A percentile compares a stretch with the other conserved stretches of the same genome.
These are phyloP conservation scores for Boletus fagicola DNA, from an alignment of 768 basidiomycete species.

Conservation along the genomic window DNA sequence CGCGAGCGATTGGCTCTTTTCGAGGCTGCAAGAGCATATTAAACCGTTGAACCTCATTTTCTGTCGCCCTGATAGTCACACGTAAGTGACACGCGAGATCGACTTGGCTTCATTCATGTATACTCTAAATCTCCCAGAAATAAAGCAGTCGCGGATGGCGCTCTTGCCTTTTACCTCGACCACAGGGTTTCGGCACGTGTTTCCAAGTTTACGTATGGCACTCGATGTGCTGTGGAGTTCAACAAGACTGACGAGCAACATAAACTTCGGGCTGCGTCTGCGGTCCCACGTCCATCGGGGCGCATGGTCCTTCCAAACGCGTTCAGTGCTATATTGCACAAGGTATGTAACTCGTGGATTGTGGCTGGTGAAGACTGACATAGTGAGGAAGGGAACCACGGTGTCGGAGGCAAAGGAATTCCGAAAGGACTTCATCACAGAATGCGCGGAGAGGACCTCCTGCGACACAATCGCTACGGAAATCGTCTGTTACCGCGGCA, in stretches of 20 bases:
- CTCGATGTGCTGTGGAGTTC: slow-evolving; percentile 29
- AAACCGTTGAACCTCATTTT: slow-evolving; percentile 38
- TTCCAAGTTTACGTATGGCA: slow-evolving; percentile 41
- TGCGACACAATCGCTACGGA: slow-evolving; percentile 33
- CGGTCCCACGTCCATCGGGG: slow-evolving; percentile 33
- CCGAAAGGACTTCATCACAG: slow-evolving; percentile 33
- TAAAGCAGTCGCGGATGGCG: slow-evolving; percentile 48
- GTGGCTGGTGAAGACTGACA: not conserved
- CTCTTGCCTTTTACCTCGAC: slow-evolving; percentile 43
- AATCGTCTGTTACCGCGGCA: slow-evolving; percentile 31
- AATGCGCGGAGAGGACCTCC: slow-evolving; percentile 27
- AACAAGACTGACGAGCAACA: slow-evolving; percentile 32
- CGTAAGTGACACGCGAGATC: slow-evolving; percentile 35
- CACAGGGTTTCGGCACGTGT: slow-evolving; percentile 40
- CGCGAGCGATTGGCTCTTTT: slow-evolving; percentile 43
- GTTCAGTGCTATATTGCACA: slow-evolving; percentile 32
- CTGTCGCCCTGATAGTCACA: slow-evolving; percentile 50
- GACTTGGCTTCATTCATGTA: not conserved
- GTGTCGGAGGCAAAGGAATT: slow-evolving; percentile 34
- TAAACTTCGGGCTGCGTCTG: slow-evolving; percentile 26
- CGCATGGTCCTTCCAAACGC: slow-evolving; percentile 33
- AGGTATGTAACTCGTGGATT: slow-evolving; percentile 9
- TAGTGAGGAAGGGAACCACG: slow-evolving; percentile 20
- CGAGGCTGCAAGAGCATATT: slow-evolving; percentile 33
- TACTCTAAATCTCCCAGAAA: slow-evolving; percentile 30